Evolutionary conservation across 2,329 filamentous ascomycete genomes (phyloP).

Genomic region (Talaromyces sp.): DNA sequence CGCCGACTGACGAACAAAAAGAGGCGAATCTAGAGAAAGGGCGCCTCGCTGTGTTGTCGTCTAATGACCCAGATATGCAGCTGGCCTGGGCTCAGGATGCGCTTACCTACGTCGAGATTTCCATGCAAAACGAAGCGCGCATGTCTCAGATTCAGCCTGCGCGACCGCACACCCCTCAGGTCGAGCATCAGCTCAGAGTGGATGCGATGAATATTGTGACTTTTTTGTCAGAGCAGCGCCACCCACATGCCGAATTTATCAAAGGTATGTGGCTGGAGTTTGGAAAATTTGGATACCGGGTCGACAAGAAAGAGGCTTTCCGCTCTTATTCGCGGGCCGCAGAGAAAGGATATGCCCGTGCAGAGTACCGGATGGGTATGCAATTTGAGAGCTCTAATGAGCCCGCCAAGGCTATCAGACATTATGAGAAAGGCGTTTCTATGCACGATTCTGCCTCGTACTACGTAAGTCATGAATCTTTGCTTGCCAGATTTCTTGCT

Average conservation of each 20-base stretch:
- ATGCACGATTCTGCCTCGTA: conserved; percentile 83
- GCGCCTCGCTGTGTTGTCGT: conserved; percentile 78
- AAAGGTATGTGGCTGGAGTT: conserved; percentile 97
- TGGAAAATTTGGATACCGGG: conserved; percentile 84
- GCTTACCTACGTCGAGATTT: conserved; percentile 80
- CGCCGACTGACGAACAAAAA: conserved; percentile 89
- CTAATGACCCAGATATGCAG: conserved; percentile 94
- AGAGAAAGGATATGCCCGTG: conserved; percentile 78
- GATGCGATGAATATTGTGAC: conserved; percentile 90
- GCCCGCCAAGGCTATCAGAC: conserved; percentile 80
- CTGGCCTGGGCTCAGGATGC: conserved; percentile 94
- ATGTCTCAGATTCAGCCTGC: conserved; percentile 57
- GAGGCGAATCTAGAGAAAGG: conserved; percentile 85
- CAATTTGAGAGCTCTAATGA: conserved; percentile 95
- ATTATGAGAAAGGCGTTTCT: conserved; percentile 79
- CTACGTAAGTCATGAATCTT: conserved; percentile 46
- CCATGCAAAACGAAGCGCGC: conserved; percentile 71
- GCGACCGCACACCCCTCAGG: conserved; percentile 74
- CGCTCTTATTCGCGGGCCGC: conserved; percentile 80
- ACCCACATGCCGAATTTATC: conserved; percentile 93
- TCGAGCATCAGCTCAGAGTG: conserved; percentile 80
- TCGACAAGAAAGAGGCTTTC: conserved; percentile 95
- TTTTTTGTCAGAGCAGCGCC: conserved; percentile 85
- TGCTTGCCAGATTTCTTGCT: conserved; percentile 18
- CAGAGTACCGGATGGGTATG: conserved; percentile 97